Conservation (phyloP, 805 yeast genomes). For the Suhomyces kilbournensis region DNA sequence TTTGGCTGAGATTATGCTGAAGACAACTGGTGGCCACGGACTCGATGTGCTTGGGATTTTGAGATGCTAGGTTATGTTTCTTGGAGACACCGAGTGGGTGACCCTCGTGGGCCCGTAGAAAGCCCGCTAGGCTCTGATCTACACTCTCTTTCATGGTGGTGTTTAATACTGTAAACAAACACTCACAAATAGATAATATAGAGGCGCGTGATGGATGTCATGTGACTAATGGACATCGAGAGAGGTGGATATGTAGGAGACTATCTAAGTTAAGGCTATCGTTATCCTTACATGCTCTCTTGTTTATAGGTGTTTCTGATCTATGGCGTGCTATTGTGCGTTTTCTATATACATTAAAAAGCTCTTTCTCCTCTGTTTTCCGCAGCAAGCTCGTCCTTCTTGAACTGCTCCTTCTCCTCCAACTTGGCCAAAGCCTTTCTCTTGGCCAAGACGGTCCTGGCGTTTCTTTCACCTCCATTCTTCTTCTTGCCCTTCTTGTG, state of each 20-base stretch:
- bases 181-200: not conserved
- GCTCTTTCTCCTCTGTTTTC: constrained; percentile 42
- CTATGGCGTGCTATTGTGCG: not conserved
- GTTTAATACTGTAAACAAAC: constrained; percentile 3
- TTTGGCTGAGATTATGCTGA: constrained; percentile 1
- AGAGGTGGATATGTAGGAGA: not conserved
- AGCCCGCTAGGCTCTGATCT: constrained; percentile 4
- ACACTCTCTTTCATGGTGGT: constrained; percentile 1
- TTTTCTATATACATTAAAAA: constrained; percentile 20
- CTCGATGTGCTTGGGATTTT: constrained; percentile 8
- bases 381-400: constrained; percentile 38
- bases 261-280: too few species aligned
- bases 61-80: constrained; percentile 9
- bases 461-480: constrained; percentile 83
- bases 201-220: not conserved
- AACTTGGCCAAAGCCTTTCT: constrained; percentile 58
- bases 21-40: constrained; percentile 7
- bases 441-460: constrained; percentile 50
- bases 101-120: constrained; percentile 2
- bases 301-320: too few species aligned
- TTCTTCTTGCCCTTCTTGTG: constrained; percentile 68
- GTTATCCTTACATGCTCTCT: too few species aligned
- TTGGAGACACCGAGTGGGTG: constrained; percentile 10
- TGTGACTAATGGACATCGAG: not conserved
- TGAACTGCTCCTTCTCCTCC: constrained; percentile 46